phyloP scores from a whole-genome alignment of 768 basidiomycete genomes.

The Collybia sordida region DNA sequence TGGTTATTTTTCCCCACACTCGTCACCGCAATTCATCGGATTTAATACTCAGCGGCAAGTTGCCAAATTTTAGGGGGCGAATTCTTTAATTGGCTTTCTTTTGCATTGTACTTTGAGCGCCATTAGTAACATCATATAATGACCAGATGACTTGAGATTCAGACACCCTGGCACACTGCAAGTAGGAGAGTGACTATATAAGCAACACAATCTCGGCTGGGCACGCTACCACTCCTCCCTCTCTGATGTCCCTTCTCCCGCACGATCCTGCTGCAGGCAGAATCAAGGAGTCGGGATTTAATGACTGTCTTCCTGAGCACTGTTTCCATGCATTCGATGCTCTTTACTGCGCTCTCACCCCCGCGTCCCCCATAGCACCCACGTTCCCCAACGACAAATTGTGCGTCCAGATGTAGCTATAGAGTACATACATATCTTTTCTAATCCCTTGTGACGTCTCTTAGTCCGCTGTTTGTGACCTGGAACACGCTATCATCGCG shows the following conservation, averaged over 20 bases:
- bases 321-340: conserved; percentile 83
- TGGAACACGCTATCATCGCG: conserved; percentile 81
- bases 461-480: conserved; percentile 92
- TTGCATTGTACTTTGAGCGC: neutral
- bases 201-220: conserved; percentile 2
- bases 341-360: conserved; percentile 73
- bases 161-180: too few species aligned
- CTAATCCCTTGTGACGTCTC: neutral
- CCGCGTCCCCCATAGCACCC: conserved; percentile 54
- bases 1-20: neutral
- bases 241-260: conserved; percentile 57
- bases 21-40: neutral
- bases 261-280: conserved; percentile 44
- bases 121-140: too few species aligned
- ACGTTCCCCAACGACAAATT: conserved; percentile 74
- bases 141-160: too few species aligned
- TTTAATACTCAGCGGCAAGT: too few species aligned
- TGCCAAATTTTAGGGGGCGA: too few species aligned
- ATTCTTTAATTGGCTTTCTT: conserved; percentile 1
- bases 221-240: conserved; percentile 20
- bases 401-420: conserved; percentile 45
- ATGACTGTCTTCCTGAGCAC: conserved; percentile 69
- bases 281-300: conserved; percentile 35
- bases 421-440: neutral
- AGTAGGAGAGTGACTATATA: neutral